Evolutionary conservation across 192 early-diverging fungal genomes (phyloP).

Genomic region (Backusella macrospora): DNA sequence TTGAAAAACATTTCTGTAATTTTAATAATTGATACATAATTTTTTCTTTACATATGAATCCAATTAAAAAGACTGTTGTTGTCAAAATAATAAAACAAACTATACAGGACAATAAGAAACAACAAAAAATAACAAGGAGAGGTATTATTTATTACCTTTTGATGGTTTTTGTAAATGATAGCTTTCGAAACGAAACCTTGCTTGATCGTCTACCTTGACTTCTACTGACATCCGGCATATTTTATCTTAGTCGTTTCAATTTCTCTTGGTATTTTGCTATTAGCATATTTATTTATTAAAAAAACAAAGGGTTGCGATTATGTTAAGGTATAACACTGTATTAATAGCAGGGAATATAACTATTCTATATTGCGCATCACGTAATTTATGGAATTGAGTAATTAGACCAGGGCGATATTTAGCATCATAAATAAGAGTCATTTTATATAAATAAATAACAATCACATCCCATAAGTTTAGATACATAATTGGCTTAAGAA

Average conservation of each 20-base stretch:
- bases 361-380: neutral
- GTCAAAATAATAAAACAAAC: no score
- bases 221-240: neutral
- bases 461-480: neutral
- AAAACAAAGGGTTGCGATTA: neutral
- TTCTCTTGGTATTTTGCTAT: neutral
- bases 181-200: neutral
- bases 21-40: no score
- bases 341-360: neutral
- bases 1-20: no score
- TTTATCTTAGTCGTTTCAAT: neutral
- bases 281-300: neutral
- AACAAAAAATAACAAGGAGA: neutral
- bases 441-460: neutral
- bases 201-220: neutral
- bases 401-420: neutral
- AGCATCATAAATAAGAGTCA: neutral
- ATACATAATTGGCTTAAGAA: neutral
- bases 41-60: no score
- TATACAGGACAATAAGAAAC: neutral
- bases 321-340: neutral
- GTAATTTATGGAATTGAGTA: neutral
- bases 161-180: neutral
- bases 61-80: no score
- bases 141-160: neutral